phyloP scores from a whole-genome alignment of 768 basidiomycete genomes.

The Zangia roseola region DNA sequence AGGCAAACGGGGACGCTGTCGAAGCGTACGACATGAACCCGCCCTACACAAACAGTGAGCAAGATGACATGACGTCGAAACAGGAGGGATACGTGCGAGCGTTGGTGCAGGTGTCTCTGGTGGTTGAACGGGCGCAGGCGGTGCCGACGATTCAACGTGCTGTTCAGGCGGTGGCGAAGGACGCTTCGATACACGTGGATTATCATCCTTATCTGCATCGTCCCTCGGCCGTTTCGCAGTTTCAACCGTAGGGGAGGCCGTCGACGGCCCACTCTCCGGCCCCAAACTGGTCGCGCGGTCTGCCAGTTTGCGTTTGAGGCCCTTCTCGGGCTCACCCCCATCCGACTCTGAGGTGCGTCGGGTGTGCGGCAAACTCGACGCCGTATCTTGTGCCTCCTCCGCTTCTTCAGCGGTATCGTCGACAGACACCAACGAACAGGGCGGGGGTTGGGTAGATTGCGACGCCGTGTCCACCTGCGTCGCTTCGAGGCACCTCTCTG shows the following conservation, averaged over 20 bases:
- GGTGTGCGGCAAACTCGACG: slow-evolving; percentile 24
- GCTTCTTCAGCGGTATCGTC: slow-evolving; percentile 27
- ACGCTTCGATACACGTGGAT: slow-evolving; percentile 57
- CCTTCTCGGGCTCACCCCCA: slow-evolving; percentile 51
- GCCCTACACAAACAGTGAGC: slow-evolving; percentile 37
- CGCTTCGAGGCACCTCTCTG: slow-evolving; percentile 7
- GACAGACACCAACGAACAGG: slow-evolving; percentile 17
- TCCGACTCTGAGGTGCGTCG: slow-evolving; percentile 45
- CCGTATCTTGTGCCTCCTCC: slow-evolving; percentile 30
- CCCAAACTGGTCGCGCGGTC: slow-evolving; percentile 68
- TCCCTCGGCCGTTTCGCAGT: slow-evolving; percentile 60
- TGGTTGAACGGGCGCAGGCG: not conserved
- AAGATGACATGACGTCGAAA: slow-evolving; percentile 8
- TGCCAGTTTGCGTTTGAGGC: slow-evolving; percentile 65
- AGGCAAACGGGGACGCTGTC: slow-evolving; percentile 68
- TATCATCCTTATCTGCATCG: slow-evolving; percentile 59
- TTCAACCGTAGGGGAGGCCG: slow-evolving; percentile 29
- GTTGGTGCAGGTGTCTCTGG: slow-evolving; percentile 39
- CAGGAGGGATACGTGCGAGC: slow-evolving; percentile 42
- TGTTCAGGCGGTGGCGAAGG: slow-evolving; percentile 70
- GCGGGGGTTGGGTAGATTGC: slow-evolving; percentile 8
- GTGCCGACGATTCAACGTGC: slow-evolving; percentile 17
- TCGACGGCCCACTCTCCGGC: slow-evolving; percentile 35
- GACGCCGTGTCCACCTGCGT: slow-evolving; percentile 15
- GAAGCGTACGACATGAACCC: slow-evolving; percentile 85